These are phyloP conservation scores for Lophium mytilinum DNA, from an alignment of 495 filamentous ascomycete species.

Conservation along the genomic window DNA sequence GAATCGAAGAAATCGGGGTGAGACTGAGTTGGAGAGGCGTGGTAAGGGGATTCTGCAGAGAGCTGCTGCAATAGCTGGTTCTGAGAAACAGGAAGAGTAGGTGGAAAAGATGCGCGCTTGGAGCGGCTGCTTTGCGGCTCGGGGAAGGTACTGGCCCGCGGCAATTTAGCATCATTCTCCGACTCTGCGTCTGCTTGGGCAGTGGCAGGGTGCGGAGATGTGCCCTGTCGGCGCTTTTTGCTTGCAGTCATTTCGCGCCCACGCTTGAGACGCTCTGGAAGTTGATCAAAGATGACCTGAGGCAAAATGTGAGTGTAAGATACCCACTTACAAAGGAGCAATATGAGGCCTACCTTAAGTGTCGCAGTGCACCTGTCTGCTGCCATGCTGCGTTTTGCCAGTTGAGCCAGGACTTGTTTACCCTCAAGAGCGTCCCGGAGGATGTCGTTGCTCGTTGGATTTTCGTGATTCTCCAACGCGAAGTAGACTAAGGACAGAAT, in stretches of 20 bases:
- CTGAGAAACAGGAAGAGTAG: conserved; percentile 15
- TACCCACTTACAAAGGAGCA: neutral
- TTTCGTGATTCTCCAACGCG: conserved; percentile 81
- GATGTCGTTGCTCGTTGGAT: conserved; percentile 63
- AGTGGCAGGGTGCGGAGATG: conserved; percentile 13
- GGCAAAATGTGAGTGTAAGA: neutral
- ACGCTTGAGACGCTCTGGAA: conserved; percentile 61
- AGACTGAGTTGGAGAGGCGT: conserved; percentile 6
- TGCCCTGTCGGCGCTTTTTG: conserved; percentile 19
- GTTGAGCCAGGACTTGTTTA: conserved; percentile 64
- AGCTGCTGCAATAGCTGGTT: conserved; percentile 2
- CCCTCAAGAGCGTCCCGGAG: conserved; percentile 78
- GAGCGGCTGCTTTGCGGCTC: conserved; percentile 25
- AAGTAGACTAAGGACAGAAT: conserved; percentile 86
- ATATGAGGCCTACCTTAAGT: conserved; percentile 50
- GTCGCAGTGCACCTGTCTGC: conserved; percentile 75
- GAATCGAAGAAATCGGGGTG: conserved; percentile 20
- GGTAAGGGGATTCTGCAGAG: neutral
- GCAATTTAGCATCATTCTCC: conserved; percentile 9
- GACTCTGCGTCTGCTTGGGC: conserved; percentile 15
- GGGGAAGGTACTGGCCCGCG: conserved; percentile 46
- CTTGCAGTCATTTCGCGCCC: conserved; percentile 21
- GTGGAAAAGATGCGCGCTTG: conserved; percentile 1
- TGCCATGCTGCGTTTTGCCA: conserved; percentile 78
- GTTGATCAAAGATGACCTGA: conserved; percentile 68